Evolutionary conservation across 1,284 basidiomycete genomes (phyloP).

Genomic region (Trichosporon sp.): DNA sequence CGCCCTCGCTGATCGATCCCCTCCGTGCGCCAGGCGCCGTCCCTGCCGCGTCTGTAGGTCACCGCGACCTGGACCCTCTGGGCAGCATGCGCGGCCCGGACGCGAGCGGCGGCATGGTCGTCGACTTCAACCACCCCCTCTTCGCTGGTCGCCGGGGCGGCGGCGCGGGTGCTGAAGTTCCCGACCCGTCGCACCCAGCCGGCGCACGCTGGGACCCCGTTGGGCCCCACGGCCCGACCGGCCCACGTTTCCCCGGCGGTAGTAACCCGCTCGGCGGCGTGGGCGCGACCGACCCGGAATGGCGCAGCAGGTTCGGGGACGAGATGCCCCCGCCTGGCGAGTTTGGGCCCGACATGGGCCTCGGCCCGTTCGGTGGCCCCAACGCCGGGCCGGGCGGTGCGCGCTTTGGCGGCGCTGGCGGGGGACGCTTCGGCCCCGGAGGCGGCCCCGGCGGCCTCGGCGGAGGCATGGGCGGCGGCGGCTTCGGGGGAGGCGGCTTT

Average conservation of each 20-base stretch:
- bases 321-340: constrained; percentile 49
- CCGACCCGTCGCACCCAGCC: constrained; percentile 43
- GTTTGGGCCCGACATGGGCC: constrained; percentile 42
- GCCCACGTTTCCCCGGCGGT: constrained; percentile 24
- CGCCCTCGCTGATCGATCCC: constrained; percentile 24
- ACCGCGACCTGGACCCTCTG: constrained; percentile 54
- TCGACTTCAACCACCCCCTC: constrained; percentile 55
- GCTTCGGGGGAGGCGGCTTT: constrained; percentile 23
- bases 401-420: constrained; percentile 20
- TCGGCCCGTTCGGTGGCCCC: constrained; percentile 22
- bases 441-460: constrained; percentile 12
- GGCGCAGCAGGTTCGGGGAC: constrained; percentile 29
- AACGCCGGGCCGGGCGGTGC: constrained; percentile 14
- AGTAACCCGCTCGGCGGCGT: constrained; percentile 39
- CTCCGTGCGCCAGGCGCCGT: constrained; percentile 13
- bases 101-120: constrained; percentile 53
- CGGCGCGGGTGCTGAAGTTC: constrained; percentile 14
- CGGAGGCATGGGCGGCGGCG: constrained; percentile 19
- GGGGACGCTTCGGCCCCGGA: constrained; percentile 16
- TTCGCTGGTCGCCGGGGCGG: constrained; percentile 42
- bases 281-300: constrained; percentile 41
- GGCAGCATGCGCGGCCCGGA: constrained; percentile 39
- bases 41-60: constrained; percentile 49
- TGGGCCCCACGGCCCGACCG: constrained; percentile 40
- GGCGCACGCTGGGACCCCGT: constrained; percentile 56